Base-by-base conservation (phyloP, 176 grass and related monocot genomes). In the Musa schizocarpa region DNA sequence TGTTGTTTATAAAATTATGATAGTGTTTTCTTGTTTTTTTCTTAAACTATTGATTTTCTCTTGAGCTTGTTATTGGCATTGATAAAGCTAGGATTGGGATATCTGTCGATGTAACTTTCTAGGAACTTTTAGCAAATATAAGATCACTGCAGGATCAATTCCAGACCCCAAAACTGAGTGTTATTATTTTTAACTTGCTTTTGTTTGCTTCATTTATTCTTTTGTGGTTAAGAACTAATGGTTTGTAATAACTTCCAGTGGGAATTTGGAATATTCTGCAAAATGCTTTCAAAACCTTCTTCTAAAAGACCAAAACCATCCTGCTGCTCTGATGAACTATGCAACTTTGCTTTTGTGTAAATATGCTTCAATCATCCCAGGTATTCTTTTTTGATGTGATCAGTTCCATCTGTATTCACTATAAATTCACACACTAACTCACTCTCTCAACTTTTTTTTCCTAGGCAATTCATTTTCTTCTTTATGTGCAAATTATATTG, bases 231-330 rank as follows among this genome's bases (percentile, higher is more conserved):
- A 52, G 34, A 51, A 51, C 9, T 56, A 56, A 29, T 11, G 56
- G 13, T 24, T 22, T 34, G 16, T 29, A 29, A 27, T 54, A 79
- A 84, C 62, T 83, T 94, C 43, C 82, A 94, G 90, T 84, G 90
- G 90, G 13, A 85, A 94, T 69, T 76, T 94, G 73, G 86, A 99
- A 56, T 43, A 84, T 54, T 88, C 95, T 49, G 67, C 87, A 80
- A 88, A 85, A 81, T 89, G 95, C 71, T 94, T 91, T 84, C 95
- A 99, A 94, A 90, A 94, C 78, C 95, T 99, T 53, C 80, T 94
- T 83, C 71, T 99, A 50, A 99, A 93, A 81, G 88, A 94, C 86
- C 95, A 99, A 86, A 93, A 89, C 76, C 95, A 99, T 62, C 95
- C 95, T 72, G 86, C 95, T 86, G 90, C 95, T 72, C 78, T 99